phyloP scores from a whole-genome alignment of 805 yeast genomes.

The Hanseniaspora thailandica region DNA sequence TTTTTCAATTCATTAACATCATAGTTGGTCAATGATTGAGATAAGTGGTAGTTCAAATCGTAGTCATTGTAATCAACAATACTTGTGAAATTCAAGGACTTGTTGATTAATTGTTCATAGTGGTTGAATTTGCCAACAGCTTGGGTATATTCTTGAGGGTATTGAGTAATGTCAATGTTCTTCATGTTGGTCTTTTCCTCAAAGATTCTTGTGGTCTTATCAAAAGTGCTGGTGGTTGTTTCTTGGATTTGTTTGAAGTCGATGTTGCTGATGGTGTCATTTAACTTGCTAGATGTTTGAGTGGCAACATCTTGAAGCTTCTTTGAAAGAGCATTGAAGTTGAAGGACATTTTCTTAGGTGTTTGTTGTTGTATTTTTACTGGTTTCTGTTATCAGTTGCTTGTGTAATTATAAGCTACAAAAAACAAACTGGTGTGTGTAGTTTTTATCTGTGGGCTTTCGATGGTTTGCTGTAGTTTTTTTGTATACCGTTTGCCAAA shows the following conservation, averaged over 20 bases:
- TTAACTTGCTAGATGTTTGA: constrained; percentile 17
- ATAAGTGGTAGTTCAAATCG: constrained; percentile 4
- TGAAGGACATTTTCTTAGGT: constrained; percentile 24
- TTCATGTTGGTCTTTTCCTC: constrained; percentile 72
- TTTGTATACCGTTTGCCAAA: too few species aligned
- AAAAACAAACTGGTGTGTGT: too few species aligned
- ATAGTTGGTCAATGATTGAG: constrained; percentile 3
- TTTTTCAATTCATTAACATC: constrained; percentile 11
- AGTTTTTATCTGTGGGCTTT: too few species aligned
- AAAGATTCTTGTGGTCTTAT: constrained; percentile 64
- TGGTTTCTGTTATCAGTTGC: too few species aligned
- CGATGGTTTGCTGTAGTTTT: too few species aligned
- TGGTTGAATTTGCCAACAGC: constrained; percentile 30
- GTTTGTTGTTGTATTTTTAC: neutral
- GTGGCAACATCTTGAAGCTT: constrained; percentile 24
- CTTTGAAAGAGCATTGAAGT: constrained; percentile 25
- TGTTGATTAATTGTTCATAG: constrained; percentile 29
- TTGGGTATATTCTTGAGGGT: constrained; percentile 70
- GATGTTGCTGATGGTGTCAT: constrained; percentile 22
- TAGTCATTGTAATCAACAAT: constrained; percentile 12
- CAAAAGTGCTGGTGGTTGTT: constrained; percentile 56
- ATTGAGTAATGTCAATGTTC: constrained; percentile 62
- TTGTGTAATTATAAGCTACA: too few species aligned
- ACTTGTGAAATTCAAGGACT: constrained; percentile 4
- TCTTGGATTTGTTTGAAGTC: constrained; percentile 37